These are phyloP conservation scores for Rhynchospora tenuis DNA, from an alignment of 176 grass and related monocot species.

Conservation along the genomic window DNA sequence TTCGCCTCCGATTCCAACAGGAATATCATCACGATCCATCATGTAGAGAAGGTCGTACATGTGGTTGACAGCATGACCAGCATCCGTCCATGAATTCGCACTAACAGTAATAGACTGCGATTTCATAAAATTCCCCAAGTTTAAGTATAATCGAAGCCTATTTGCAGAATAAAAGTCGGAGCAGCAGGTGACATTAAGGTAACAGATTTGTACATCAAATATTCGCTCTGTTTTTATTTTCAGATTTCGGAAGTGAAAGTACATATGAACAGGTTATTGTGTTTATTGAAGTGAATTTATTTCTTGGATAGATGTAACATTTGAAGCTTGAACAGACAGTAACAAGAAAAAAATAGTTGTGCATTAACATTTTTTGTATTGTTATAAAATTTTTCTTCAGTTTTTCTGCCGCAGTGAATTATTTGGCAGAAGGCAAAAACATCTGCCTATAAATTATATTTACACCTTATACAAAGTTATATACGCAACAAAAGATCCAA, in stretches of 20 bases:
- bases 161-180: neutral
- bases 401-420: neutral
- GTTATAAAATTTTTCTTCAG: neutral
- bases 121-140: neutral
- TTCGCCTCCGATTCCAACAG: constrained; percentile 67
- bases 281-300: neutral
- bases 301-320: neutral
- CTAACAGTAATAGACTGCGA: constrained; percentile 60
- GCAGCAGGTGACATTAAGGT: neutral
- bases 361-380: neutral
- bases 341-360: neutral
- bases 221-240: too few species aligned
- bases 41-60: constrained; percentile 78
- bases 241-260: too few species aligned
- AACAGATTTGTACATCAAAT: neutral
- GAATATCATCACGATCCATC: constrained; percentile 78
- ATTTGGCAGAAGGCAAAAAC: neutral
- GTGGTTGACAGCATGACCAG: constrained; percentile 76
- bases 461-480: neutral
- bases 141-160: neutral
- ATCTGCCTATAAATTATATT: neutral
- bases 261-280: too few species aligned
- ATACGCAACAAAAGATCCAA: neutral
- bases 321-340: neutral
- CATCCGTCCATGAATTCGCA: constrained; percentile 59